Conservation (phyloP, 1,139 yeast species). For the Hansenula anomala region DNA sequence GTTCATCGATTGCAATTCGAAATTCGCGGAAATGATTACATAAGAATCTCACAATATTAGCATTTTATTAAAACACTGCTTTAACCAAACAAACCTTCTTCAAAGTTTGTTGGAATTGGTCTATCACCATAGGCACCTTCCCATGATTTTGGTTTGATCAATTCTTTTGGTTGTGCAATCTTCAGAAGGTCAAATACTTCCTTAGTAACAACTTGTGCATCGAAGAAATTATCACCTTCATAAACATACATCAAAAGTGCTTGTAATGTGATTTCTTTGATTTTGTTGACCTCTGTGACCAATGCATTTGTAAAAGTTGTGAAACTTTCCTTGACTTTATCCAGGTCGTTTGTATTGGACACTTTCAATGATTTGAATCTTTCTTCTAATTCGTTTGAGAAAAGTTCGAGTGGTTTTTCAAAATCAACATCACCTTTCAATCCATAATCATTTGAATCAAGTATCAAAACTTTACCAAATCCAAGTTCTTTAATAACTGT, state of each 20-base stretch:
- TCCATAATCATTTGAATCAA: slow-evolving; percentile 75
- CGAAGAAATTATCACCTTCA: slow-evolving; percentile 85
- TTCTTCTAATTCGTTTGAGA: slow-evolving; percentile 11
- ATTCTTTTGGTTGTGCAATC: slow-evolving; percentile 15
- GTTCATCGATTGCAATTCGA: too few species aligned
- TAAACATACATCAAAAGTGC: slow-evolving; percentile 49
- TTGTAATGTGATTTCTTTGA: neutral
- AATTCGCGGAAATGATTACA: too few species aligned
- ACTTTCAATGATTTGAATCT: slow-evolving; percentile 12
- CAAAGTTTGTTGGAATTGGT: slow-evolving; percentile 62
- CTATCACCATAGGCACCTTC: slow-evolving; percentile 74
- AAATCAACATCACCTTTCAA: slow-evolving; percentile 26
- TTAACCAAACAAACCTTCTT: slow-evolving; percentile 47
- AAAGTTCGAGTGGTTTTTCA: slow-evolving; percentile 23
- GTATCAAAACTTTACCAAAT: slow-evolving; percentile 46
- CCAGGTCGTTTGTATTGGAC: slow-evolving; percentile 3
- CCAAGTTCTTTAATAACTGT: slow-evolving; percentile 50
- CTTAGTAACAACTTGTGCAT: slow-evolving; percentile 58
- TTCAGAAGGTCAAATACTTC: slow-evolving; percentile 26
- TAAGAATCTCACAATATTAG: too few species aligned
- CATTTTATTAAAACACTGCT: too few species aligned
- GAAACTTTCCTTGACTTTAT: slow-evolving; percentile 3
- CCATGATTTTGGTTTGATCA: slow-evolving; percentile 76
- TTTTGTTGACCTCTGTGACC: slow-evolving; percentile 2
- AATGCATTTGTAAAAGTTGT: slow-evolving; percentile 9